Evolutionary conservation across 2,329 filamentous ascomycete species (phyloP).

Genomic region (Graphiopsis chlorocephala): DNA sequence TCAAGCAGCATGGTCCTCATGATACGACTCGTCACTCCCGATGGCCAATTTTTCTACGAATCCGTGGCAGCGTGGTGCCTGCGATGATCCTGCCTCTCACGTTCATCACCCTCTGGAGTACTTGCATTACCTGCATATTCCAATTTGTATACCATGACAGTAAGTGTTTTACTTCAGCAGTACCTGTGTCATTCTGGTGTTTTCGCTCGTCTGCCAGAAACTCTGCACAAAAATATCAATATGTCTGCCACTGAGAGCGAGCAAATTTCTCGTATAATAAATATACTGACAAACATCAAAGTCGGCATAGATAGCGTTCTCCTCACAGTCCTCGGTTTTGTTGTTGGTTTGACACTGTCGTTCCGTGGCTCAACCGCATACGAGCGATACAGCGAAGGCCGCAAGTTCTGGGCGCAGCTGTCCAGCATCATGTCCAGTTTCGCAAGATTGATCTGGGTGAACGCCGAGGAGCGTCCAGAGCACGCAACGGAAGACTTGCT

Average conservation of each 20-base stretch:
- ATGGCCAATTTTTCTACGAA: constrained; percentile 70
- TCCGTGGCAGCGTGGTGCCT: constrained; percentile 73
- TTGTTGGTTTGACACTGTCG: constrained; percentile 73
- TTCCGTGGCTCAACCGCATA: constrained; percentile 77
- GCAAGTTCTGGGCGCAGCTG: constrained; percentile 62
- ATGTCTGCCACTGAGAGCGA: neutral
- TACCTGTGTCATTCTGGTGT: neutral
- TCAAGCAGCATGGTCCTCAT: constrained; percentile 53
- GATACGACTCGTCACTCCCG: constrained; percentile 72
- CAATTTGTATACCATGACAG: constrained; percentile 36
- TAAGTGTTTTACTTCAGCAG: neutral
- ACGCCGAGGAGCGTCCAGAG: constrained; percentile 51
- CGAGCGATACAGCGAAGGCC: constrained; percentile 61
- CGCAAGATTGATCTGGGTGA: constrained; percentile 77
- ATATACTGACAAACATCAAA: too few species aligned
- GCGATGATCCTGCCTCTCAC: constrained; percentile 69
- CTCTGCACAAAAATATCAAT: neutral
- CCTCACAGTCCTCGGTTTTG: constrained; percentile 76
- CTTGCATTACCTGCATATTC: constrained; percentile 59
- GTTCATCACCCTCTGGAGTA: constrained; percentile 64
- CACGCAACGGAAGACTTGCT: constrained; percentile 65
- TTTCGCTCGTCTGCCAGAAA: neutral
- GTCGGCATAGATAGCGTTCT: constrained; percentile 63
- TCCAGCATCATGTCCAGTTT: constrained; percentile 49
- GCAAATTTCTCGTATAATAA: neutral